phyloP scores from a whole-genome alignment of 169 alveolate genomes.

The Cryptosporidium andersoni region DNA sequence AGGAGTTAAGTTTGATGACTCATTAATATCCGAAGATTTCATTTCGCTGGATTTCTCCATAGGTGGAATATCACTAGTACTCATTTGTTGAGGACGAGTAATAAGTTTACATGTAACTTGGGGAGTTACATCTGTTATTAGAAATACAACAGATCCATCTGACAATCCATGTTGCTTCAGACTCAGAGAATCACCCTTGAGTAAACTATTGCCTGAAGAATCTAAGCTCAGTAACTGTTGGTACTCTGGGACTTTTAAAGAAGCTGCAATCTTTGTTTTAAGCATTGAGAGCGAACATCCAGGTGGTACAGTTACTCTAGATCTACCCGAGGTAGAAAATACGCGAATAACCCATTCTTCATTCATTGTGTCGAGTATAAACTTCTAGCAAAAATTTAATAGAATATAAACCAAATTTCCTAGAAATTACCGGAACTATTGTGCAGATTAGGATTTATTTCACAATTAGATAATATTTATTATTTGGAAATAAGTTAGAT shows the following conservation, averaged over 20 bases:
- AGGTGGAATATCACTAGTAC: conserved; percentile 51
- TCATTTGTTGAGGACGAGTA: conserved; percentile 37
- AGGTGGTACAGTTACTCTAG: conserved; percentile 61
- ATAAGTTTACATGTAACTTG: conserved; percentile 18
- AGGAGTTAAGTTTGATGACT: neutral
- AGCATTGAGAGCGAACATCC: conserved; percentile 31
- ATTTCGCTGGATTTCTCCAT: conserved; percentile 2
- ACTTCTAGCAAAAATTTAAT: no score
- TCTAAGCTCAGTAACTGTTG: conserved; percentile 57
- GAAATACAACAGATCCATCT: conserved; percentile 54
- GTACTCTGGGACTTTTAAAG: conserved; percentile 50
- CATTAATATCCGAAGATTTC: neutral
- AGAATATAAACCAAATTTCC: no score
- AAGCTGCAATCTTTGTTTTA: conserved; percentile 49
- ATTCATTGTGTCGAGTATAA: conserved; percentile 2
- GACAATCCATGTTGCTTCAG: conserved; percentile 43
- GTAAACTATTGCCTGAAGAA: conserved; percentile 26
- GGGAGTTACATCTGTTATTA: conserved; percentile 64
- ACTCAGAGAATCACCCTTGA: conserved; percentile 63
- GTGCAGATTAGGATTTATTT: no score
- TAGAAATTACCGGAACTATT: no score
- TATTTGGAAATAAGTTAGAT: no score
- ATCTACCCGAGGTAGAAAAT: conserved; percentile 61
- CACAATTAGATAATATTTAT: no score
- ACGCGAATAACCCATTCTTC: conserved; percentile 67